These are phyloP conservation scores for Dipsacomyces acuminosporus DNA, from an alignment of 371 early-diverging fungal species.

Conservation along the genomic window DNA sequence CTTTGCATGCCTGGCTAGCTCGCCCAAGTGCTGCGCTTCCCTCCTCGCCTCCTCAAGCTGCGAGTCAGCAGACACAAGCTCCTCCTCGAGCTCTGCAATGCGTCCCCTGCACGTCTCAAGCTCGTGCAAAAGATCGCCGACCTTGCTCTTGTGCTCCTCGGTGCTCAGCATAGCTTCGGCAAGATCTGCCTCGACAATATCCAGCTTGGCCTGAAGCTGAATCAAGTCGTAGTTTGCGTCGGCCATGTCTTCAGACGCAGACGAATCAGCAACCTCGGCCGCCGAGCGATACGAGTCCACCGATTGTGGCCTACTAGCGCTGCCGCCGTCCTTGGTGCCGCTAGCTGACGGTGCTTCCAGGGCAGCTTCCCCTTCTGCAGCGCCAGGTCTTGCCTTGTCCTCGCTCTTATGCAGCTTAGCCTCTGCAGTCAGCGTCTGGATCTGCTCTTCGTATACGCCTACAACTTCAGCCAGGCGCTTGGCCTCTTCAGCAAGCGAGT, in stretches of 20 bases:
- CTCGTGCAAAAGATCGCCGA: conserved; percentile 11
- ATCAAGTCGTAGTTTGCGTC: conserved; percentile 35
- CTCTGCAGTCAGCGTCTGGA: conserved; percentile 8
- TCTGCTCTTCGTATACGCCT: conserved; percentile 23
- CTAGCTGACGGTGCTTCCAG: conserved; percentile 7
- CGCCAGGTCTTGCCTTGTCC: conserved; percentile 12
- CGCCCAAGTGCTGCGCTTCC: conserved; percentile 37
- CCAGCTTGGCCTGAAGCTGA: conserved; percentile 19
- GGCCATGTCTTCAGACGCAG: conserved; percentile 24
- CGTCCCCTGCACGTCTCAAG: conserved; percentile 18
- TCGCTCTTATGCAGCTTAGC: conserved; percentile 34
- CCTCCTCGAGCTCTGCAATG: conserved; percentile 27
- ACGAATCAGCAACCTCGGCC: conserved; percentile 24
- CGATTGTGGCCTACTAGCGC: conserved; percentile 3
- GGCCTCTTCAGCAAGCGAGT: conserved; percentile 35
- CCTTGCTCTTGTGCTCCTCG: conserved; percentile 24
- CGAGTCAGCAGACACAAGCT: conserved; percentile 14
- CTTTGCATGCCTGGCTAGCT: conserved; percentile 30
- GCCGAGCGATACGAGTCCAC: conserved; percentile 39
- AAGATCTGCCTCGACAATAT: conserved; percentile 33
- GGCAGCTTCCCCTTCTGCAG: background rate
- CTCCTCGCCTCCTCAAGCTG: conserved; percentile 31
- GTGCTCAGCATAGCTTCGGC: conserved; percentile 24
- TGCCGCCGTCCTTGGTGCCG: background rate
- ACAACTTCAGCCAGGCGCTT: conserved; percentile 29